Evolutionary conservation across 148 eudicot genomes (phyloP).

Genomic region (Cornus controversa): DNA sequence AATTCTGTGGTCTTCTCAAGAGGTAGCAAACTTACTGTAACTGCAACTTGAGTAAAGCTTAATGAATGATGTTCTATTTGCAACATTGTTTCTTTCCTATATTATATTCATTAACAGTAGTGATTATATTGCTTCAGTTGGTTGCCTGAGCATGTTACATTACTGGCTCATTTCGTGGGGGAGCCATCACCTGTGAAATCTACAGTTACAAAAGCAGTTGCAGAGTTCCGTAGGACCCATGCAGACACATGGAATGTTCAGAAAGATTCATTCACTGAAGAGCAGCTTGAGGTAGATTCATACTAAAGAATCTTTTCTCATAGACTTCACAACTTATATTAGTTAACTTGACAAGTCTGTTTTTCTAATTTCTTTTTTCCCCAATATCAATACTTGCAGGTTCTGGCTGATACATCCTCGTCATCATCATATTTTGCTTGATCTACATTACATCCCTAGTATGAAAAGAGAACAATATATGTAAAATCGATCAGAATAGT

Average conservation of each 20-base stretch:
- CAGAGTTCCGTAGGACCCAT: slow-evolving; percentile 96
- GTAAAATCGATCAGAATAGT: slow-evolving; percentile 8
- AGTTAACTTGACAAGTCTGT: neutral
- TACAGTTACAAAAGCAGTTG: slow-evolving; percentile 93
- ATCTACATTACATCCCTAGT: slow-evolving; percentile 11
- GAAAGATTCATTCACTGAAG: slow-evolving; percentile 88
- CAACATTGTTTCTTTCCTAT: neutral
- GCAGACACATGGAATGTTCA: slow-evolving; percentile 97
- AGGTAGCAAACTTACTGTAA: neutral
- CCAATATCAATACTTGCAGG: slow-evolving; percentile 44
- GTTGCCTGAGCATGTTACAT: slow-evolving; percentile 85
- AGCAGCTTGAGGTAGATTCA: slow-evolving; percentile 85
- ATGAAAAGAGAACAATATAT: slow-evolving; percentile 16
- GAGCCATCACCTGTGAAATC: slow-evolving; percentile 90
- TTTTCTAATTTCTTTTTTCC: neutral
- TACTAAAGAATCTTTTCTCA: neutral
- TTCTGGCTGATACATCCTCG: slow-evolving; percentile 93
- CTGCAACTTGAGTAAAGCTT: neutral
- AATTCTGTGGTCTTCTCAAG: neutral
- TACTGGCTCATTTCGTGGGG: slow-evolving; percentile 71
- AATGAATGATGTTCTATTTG: neutral
- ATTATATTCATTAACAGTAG: neutral
- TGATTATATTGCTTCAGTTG: slow-evolving; percentile 54
- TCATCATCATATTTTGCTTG: slow-evolving; percentile 94
- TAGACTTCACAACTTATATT: neutral